Percentiles rank a stretch among this genome's conserved stretches.
phyloP scores from a whole-genome alignment of 257 asterid species.

The Solanum commersonii region DNA sequence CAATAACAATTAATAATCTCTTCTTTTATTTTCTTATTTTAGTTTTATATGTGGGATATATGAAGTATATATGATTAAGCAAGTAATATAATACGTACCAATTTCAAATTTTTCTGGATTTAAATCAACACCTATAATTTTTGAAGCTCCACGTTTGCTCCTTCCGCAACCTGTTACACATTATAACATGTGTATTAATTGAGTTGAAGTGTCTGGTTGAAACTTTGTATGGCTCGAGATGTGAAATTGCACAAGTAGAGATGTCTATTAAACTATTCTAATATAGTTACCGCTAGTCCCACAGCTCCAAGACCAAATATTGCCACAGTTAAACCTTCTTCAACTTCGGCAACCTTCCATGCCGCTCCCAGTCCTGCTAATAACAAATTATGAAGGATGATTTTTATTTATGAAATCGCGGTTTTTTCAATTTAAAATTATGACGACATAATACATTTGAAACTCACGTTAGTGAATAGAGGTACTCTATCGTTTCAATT shows the following conservation, averaged over 20 bases:
- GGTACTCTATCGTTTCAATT: background rate
- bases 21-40: background rate
- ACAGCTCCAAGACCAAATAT: conserved; percentile 38
- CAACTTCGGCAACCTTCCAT: conserved; percentile 24
- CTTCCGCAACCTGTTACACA: background rate
- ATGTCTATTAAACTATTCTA: background rate
- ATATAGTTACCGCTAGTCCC: conserved; percentile 27
- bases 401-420: background rate
- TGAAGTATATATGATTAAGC: background rate
- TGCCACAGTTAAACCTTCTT: conserved; percentile 29
- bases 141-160: conserved; percentile 20
- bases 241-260: background rate
- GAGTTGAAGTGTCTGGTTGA: background rate
- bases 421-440: background rate
- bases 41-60: background rate
- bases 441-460: background rate
- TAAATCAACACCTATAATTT: conserved; percentile 29
- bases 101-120: conserved; percentile 25
- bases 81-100: conserved; percentile 4
- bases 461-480: background rate
- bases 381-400: background rate
- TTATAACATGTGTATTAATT: background rate
- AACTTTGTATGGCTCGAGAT: too few species aligned
- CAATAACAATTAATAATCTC: background rate
- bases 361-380: conserved; percentile 33